Evolutionary conservation across 208 protist genomes (phyloP).

Genomic region (Crithidia acanthocephali): DNA sequence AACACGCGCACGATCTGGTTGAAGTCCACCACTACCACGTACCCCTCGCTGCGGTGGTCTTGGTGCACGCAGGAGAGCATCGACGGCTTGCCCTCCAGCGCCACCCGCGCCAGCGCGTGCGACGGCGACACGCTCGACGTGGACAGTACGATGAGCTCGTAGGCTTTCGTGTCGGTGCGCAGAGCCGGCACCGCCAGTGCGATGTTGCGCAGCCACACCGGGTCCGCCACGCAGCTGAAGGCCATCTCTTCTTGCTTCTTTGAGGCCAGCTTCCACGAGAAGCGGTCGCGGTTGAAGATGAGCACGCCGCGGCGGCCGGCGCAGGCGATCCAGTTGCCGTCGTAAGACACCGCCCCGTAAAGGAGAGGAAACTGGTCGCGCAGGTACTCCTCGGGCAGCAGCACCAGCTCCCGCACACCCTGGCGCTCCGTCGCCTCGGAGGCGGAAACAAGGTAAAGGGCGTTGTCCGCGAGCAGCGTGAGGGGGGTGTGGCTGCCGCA

Average conservation of each 20-base stretch:
- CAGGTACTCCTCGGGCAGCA: constrained; percentile 43
- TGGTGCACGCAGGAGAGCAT: constrained; percentile 43
- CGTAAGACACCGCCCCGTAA: constrained; percentile 56
- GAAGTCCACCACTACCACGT: constrained; percentile 40
- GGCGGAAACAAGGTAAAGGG: constrained; percentile 35
- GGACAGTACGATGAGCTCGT: constrained; percentile 44
- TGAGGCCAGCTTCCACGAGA: constrained; percentile 48
- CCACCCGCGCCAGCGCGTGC: constrained; percentile 24
- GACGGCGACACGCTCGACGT: constrained; percentile 33
- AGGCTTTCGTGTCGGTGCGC: constrained; percentile 27
- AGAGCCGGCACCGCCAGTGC: constrained; percentile 46
- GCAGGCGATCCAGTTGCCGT: constrained; percentile 50
- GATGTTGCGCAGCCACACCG: constrained; percentile 57
- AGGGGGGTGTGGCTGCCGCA: constrained; percentile 43
- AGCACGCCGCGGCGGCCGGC: constrained; percentile 48
- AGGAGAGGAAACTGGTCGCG: constrained; percentile 59
- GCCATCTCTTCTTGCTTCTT: constrained; percentile 35
- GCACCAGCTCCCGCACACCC: constrained; percentile 28
- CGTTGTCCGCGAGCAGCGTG: constrained; percentile 35
- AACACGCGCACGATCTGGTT: constrained; percentile 45
- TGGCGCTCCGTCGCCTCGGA: constrained; percentile 21
- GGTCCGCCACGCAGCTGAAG: constrained; percentile 56
- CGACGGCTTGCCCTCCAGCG: constrained; percentile 38
- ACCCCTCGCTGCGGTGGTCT: constrained; percentile 41
- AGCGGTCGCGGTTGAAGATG: constrained; percentile 43